Conservation (phyloP, 768 basidiomycete species). For the Ephemerocybe angulata region DNA sequence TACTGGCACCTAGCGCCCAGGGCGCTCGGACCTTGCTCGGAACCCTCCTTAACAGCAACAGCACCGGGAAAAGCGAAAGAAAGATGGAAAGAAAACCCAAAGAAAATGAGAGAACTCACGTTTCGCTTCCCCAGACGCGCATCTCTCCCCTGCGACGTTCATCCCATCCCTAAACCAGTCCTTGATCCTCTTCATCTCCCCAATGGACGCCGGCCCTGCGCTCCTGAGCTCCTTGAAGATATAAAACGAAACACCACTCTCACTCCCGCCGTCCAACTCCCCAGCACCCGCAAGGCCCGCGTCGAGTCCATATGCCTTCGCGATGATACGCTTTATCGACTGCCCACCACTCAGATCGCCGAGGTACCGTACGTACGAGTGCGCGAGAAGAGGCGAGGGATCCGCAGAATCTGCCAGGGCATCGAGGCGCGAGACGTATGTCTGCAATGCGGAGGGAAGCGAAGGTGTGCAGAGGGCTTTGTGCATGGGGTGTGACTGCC, state of each 20-base stretch:
- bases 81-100: slow-evolving; percentile 1
- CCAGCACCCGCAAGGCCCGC: slow-evolving; percentile 20
- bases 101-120: slow-evolving; percentile 27
- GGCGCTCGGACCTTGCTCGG: no score
- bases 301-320: slow-evolving; percentile 64
- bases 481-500: slow-evolving; percentile 58
- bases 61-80: neutral
- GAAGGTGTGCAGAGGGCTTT: slow-evolving; percentile 38
- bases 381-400: slow-evolving; percentile 60
- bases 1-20: no score
- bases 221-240: slow-evolving; percentile 57
- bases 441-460: slow-evolving; percentile 42
- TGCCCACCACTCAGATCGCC: slow-evolving; percentile 82
- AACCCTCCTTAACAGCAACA: neutral
- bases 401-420: slow-evolving; percentile 42
- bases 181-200: slow-evolving; percentile 71
- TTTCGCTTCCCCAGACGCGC: slow-evolving; percentile 34
- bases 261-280: slow-evolving; percentile 18
- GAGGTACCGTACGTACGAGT: slow-evolving; percentile 80
- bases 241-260: slow-evolving; percentile 63
- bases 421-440: slow-evolving; percentile 53
- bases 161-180: slow-evolving; percentile 62
- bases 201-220: slow-evolving; percentile 41
- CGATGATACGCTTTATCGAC: slow-evolving; percentile 56
- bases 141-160: slow-evolving; percentile 44